These are phyloP conservation scores for Aspergillus versicolor DNA, from an alignment of 2,329 filamentous ascomycete species.

Conservation along the genomic window DNA sequence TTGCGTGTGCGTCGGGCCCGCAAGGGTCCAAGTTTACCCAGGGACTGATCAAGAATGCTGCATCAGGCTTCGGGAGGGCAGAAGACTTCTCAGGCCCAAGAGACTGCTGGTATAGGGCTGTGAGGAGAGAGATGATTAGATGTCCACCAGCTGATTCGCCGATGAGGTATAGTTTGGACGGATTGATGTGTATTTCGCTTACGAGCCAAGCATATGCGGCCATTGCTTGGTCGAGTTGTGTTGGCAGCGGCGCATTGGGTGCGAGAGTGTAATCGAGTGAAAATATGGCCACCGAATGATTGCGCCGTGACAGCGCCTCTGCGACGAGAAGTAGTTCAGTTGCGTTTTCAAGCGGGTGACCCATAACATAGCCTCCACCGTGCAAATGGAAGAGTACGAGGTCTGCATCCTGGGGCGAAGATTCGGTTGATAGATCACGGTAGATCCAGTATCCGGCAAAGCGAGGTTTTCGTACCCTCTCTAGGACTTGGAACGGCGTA, in stretches of 20 bases:
- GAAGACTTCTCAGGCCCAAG: neutral
- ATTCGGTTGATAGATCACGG: conserved; percentile 2
- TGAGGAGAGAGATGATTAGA: conserved; percentile 11
- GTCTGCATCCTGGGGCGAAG: conserved; percentile 8
- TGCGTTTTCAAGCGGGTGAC: conserved; percentile 17
- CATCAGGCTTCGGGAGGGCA: conserved; percentile 9
- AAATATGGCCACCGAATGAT: conserved; percentile 70
- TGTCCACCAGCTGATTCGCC: conserved; percentile 16
- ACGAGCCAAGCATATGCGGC: conserved; percentile 59
- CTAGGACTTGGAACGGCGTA: neutral
- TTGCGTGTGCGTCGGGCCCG: neutral
- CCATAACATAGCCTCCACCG: conserved; percentile 20
- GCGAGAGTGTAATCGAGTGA: conserved; percentile 77
- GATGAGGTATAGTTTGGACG: conserved; percentile 11
- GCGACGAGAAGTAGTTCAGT: conserved; percentile 19
- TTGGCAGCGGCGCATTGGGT: conserved; percentile 69
- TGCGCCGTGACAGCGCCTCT: conserved; percentile 21
- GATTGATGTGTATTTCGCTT: conserved; percentile 1
- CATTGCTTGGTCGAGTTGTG: conserved; percentile 67
- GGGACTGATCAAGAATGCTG: conserved; percentile 13
- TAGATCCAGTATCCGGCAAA: conserved; percentile 12
- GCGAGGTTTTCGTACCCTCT: conserved; percentile 1
- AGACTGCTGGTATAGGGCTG: neutral
- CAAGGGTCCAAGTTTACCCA: conserved; percentile 15
- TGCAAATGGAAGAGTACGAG: conserved; percentile 21